Conservation (phyloP, 768 basidiomycete species). For the Hygrocybe punicea region DNA sequence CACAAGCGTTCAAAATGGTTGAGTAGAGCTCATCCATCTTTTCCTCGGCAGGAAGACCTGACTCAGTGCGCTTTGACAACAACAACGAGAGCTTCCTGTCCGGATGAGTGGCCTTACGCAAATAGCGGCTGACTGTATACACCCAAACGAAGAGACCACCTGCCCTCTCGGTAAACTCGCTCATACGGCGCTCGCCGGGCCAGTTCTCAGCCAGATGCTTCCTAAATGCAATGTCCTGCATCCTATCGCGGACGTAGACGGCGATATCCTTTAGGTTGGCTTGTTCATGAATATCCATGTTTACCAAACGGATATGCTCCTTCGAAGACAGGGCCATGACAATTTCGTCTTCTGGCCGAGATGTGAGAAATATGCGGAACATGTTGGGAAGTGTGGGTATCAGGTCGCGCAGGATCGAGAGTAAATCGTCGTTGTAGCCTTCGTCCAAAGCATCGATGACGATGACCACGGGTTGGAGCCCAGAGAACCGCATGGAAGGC, state of each 20-base stretch:
- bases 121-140: slow-evolving; percentile 15
- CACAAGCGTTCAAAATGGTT: not conserved
- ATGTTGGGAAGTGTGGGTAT: slow-evolving; percentile 8
- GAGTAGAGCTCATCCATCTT: slow-evolving; percentile 9
- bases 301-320: not conserved
- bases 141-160: slow-evolving; percentile 25
- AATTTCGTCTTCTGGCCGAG: slow-evolving; percentile 15
- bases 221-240: not conserved
- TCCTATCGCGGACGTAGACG: not conserved
- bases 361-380: slow-evolving; percentile 20
- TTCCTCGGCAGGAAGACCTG: not conserved
- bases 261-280: slow-evolving; percentile 4
- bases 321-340: not conserved
- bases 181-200: slow-evolving; percentile 11
- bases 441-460: slow-evolving; percentile 25
- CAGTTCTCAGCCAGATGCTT: slow-evolving; percentile 5
- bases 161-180: slow-evolving; percentile 5
- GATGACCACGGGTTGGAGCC: slow-evolving; percentile 1
- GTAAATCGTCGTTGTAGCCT: slow-evolving; percentile 10
- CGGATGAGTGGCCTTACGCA: not conserved
- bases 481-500: not conserved
- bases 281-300: not conserved
- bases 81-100: not conserved
- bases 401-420: slow-evolving; percentile 11
- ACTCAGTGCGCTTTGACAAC: not conserved